Evolutionary conservation across 1,284 basidiomycete genomes (phyloP).

Genomic region (Leccinum fallax): DNA sequence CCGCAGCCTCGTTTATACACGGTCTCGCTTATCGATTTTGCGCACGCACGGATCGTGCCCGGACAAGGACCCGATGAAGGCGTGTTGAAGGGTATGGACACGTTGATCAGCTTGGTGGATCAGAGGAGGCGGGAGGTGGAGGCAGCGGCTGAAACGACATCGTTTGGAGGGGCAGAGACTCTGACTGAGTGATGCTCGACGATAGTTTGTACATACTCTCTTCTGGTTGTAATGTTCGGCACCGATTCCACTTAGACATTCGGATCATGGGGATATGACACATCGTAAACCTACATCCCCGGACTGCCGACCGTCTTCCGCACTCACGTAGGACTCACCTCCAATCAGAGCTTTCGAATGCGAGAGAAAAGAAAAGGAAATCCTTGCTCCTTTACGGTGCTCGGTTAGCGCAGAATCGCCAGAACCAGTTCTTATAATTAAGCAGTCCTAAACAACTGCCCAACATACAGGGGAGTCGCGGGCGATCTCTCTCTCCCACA

Average conservation of each 20-base stretch:
- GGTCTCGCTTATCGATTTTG: slow-evolving; percentile 91
- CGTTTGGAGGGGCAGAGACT: neutral
- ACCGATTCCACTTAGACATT: neutral
- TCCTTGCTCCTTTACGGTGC: too few relatives aligned
- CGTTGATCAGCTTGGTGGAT: slow-evolving; percentile 22
- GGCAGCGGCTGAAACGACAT: neutral
- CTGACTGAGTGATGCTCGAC: neutral
- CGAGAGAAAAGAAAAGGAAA: too few relatives aligned
- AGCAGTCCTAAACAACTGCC: too few relatives aligned
- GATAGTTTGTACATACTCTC: neutral
- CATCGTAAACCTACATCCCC: too few relatives aligned
- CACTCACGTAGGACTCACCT: too few relatives aligned
- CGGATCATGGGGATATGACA: too few relatives aligned
- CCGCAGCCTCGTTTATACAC: slow-evolving; percentile 55
- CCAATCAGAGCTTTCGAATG: too few relatives aligned
- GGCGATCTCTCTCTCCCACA: neutral
- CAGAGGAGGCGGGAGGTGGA: slow-evolving; percentile 22
- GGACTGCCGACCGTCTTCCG: too few relatives aligned
- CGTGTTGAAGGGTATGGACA: slow-evolving; percentile 31
- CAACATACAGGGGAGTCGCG: too few relatives aligned
- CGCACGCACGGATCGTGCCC: slow-evolving; percentile 74
- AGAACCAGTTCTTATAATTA: too few relatives aligned
- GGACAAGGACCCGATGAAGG: slow-evolving; percentile 77
- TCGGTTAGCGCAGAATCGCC: too few relatives aligned
- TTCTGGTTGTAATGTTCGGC: neutral